Evolutionary conservation across 2,329 filamentous ascomycete species (phyloP), one percentile per base, ranked within the genome.

Genomic region (Cladophialophora immunda): DNA sequence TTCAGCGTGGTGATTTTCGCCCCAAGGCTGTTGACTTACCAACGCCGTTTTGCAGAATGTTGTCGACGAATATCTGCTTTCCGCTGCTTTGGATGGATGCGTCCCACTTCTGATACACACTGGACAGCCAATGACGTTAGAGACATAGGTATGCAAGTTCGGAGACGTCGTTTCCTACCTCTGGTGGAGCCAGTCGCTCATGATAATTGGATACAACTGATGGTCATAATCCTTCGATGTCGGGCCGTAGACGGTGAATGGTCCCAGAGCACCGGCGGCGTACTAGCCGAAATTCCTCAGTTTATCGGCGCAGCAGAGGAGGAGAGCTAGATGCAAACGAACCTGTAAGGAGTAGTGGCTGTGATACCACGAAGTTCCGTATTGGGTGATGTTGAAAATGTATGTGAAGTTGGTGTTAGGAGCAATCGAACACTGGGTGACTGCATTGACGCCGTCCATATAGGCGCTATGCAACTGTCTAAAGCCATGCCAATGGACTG

Each of bases 281-380:
- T 61, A 61, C 58, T 50, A 13, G 17, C 19, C 9, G 13, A 50
- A 50, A 50, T 11, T 27, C 3, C 11, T 50, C 45, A 50, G 45
- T 27, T 11, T 11, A 45, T 15, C 5, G 22, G 6, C 45, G 2
- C 17, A 41, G 36, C 15, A 17, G 15, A 41, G 17, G 15, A 27
- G 19, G 9, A 25, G 38, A 11, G 45, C 6, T 3, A 50, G 9
- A 50, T 15, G 22, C 17, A 9, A 9, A 50, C 45, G 17, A 13
- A 50, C 45, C 45, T 61, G 58, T 30, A 61, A 36, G 15, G 41
- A 54, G n/a, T 55, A 87, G 73, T 89, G 87, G 0, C 83, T 86
- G 73, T 90, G 88, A 60, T 89, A 89, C 85, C 85, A 88, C 2
- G 80, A 80, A 0, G 82, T 78, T 6, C 87, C 85, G 74, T 87